Evolutionary conservation across 306 rosid species (phyloP), one percentile per base, ranked within the genome.

Genomic region (Luffa acutangula): DNA sequence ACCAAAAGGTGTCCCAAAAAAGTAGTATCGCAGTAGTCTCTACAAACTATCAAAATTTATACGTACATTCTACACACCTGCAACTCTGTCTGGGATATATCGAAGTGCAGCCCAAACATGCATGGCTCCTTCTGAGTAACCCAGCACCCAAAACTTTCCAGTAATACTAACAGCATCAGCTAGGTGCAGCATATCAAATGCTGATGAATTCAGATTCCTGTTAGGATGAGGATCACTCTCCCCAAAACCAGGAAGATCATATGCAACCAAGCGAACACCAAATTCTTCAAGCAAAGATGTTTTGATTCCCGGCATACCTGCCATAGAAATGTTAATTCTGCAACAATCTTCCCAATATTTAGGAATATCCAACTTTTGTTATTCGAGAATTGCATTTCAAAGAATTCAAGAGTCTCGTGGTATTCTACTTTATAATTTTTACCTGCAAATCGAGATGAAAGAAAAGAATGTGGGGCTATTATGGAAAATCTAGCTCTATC

Each of bases 161-260:
- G 75, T 85, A 72, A 95, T 59, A 84, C 93, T 92, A 78, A 91
- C 81, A 45, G 93, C 91, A 82, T 87, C 83, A 67, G 88, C 93
- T 66, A 95, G 88, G 82, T 85, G 81, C 52, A 92, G 79, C 86
- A 95, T 83, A 88, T 95, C 99, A 77, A 85, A 84, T 60, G 97
- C 97, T 7, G 99, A 95, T 53, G 99, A 86, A 79, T 90, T 92
- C 73, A 91, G 91, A 84, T 84, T 89, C 77, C 99, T 87, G 78
- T 59, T 80, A 59, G 93, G 96, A 86, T 93, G 93, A 83, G 97
- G 97, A 82, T 91, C 96, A 78, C 99, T 95, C 86, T 95, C 99
- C 86, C 99, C 99, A 88, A 93, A 95, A 82, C 97, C 99, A 71
- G 99, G 97, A 88, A 95, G 99, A 86, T 95, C 99, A 73, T 91